phyloP scores from a whole-genome alignment of 2,329 filamentous ascomycete genomes.

The Pezizomycotina sp. region DNA sequence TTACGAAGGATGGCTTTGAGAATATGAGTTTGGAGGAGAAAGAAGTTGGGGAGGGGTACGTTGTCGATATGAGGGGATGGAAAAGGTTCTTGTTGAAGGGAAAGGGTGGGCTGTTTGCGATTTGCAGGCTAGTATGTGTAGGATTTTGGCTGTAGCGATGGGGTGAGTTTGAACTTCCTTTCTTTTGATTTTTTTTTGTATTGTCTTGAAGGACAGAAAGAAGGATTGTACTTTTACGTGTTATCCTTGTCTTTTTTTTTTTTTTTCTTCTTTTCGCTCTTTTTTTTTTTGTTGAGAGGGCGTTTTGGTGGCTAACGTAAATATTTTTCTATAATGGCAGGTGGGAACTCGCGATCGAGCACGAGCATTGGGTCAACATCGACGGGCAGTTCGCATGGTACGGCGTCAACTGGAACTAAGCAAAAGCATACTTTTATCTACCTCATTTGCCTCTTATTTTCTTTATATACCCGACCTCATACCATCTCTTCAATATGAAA shows the following conservation, averaged over 20 bases:
- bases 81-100: slow-evolving; percentile 6
- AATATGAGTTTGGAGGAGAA: slow-evolving; percentile 10
- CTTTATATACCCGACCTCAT: background rate
- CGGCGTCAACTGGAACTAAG: slow-evolving; percentile 16
- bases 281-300: background rate
- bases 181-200: background rate
- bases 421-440: background rate
- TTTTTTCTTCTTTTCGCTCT: background rate
- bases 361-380: slow-evolving; percentile 19
- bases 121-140: slow-evolving; percentile 14
- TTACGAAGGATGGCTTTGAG: slow-evolving; percentile 13
- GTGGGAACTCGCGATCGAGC: slow-evolving; percentile 17
- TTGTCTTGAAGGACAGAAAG: too few species aligned
- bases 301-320: slow-evolving; percentile 5
- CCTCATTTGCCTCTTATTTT: background rate
- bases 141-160: slow-evolving; percentile 17
- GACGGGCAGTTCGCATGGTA: slow-evolving; percentile 20
- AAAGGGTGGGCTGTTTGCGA: slow-evolving; percentile 17
- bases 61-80: slow-evolving; percentile 11
- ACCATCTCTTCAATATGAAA: background rate
- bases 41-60: slow-evolving; percentile 8
- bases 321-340: slow-evolving; percentile 2
- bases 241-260: slow-evolving; percentile 2
- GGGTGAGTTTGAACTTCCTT: slow-evolving; percentile 12
- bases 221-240: too few species aligned